A percentile compares a stretch with the other conserved stretches of the same genome.
Evolutionary conservation across 2,329 filamentous ascomycete genomes (phyloP).

Genomic region (Proliferodiscus dingleyae): DNA sequence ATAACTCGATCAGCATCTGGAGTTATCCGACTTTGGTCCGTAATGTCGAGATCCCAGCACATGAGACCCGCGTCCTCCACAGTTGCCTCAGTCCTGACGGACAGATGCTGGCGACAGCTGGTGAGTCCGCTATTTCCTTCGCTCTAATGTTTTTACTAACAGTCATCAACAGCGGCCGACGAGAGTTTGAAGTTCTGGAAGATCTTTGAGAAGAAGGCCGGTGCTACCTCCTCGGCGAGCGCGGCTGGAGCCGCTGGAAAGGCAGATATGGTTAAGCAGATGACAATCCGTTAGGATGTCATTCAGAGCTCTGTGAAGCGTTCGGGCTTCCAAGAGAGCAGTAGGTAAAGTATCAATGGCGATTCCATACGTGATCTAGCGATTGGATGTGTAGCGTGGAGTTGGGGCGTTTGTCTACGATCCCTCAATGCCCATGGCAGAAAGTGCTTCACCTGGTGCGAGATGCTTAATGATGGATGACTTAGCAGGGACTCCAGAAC

Average conservation of each 20-base stretch:
- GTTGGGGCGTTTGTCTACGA: conserved; percentile 43
- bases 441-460: conserved; percentile 41
- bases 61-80: conserved; percentile 94
- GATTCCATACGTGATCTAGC: conserved; percentile 38
- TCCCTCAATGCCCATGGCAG: conserved; percentile 42
- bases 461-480: conserved; percentile 30
- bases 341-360: conserved; percentile 30
- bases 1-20: conserved; percentile 99
- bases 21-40: conserved; percentile 96
- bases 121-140: conserved; percentile 41
- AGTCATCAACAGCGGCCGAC: conserved; percentile 62
- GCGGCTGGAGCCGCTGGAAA: conserved; percentile 67
- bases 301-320: conserved; percentile 23
- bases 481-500: conserved; percentile 10
- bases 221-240: conserved; percentile 59
- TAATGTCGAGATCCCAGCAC: conserved; percentile 95
- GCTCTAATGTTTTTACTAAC: conserved; percentile 26
- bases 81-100: conserved; percentile 95
- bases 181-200: conserved; percentile 99
- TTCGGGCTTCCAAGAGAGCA: conserved; percentile 22
- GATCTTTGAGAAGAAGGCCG: conserved; percentile 97
- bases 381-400: conserved; percentile 47
- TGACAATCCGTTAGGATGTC: conserved; percentile 73
- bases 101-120: conserved; percentile 94
- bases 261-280: conserved; percentile 86